Conservation (phyloP, 2,329 filamentous ascomycete species). For the Aspergillus sp. region DNA sequence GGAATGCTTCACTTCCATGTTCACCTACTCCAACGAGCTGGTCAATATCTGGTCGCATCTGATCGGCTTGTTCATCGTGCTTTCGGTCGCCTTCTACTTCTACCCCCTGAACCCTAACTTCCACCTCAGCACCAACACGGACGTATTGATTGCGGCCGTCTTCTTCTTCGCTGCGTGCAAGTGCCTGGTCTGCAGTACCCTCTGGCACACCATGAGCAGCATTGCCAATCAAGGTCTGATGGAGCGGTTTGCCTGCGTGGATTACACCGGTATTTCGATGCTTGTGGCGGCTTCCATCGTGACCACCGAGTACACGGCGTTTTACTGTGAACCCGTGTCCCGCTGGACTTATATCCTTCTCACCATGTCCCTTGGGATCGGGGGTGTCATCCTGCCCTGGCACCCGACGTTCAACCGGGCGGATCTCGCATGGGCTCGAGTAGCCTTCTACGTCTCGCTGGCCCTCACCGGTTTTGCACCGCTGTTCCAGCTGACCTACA, state of each 20-base stretch:
- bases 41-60: conserved; percentile 98
- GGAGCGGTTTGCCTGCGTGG: conserved; percentile 94
- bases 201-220: conserved; percentile 99
- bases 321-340: conserved; percentile 91
- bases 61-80: conserved; percentile 81
- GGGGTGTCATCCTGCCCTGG: conserved; percentile 91
- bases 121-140: conserved; percentile 77
- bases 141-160: conserved; percentile 85
- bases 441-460: conserved; percentile 86
- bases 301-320: conserved; percentile 97
- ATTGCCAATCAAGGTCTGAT: conserved; percentile 87
- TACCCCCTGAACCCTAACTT: conserved; percentile 90
- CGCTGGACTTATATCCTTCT: conserved; percentile 82
- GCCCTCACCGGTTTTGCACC: conserved; percentile 87
- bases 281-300: conserved; percentile 93
- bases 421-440: conserved; percentile 90
- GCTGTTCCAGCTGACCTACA: conserved; percentile 76
- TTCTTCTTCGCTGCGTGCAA: conserved; percentile 97
- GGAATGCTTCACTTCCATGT: conserved; percentile 81
- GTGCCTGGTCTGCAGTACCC: conserved; percentile 88
- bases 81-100: conserved; percentile 90
- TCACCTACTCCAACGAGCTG: conserved; percentile 84
- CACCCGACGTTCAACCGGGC: conserved; percentile 89
- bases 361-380: conserved; percentile 77
- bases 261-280: conserved; percentile 96